Conservation (phyloP, 805 yeast species). For the Saccharomycopsis babjevae region DNA sequence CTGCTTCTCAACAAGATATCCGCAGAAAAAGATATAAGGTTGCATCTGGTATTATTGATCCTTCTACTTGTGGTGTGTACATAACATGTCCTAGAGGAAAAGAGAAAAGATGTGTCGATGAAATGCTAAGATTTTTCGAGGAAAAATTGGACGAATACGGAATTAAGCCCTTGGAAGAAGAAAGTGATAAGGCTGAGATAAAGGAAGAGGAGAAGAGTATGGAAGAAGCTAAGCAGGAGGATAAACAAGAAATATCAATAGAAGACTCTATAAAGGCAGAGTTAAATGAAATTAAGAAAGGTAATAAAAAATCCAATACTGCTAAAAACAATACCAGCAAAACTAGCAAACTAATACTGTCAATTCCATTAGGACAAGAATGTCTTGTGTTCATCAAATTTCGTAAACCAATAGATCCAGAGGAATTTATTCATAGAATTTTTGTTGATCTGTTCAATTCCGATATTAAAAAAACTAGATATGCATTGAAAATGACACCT, state of each 20-base stretch:
- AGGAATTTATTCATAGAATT: constrained; percentile 49
- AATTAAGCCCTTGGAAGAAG: constrained; percentile 24
- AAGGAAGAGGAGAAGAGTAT: constrained; percentile 12
- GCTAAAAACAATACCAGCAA: constrained; percentile 30
- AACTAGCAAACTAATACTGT: constrained; percentile 39
- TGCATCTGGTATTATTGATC: constrained; percentile 53
- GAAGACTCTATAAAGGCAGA: constrained; percentile 73
- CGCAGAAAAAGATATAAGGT: constrained; percentile 31
- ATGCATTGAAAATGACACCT: constrained; percentile 73
- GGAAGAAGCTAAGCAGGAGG: constrained; percentile 18
- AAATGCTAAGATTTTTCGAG: constrained; percentile 47
- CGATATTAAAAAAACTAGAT: constrained; percentile 51
- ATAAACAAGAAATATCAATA: constrained; percentile 40
- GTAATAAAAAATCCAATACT: constrained; percentile 28
- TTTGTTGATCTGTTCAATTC: constrained; percentile 50
- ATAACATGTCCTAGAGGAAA: constrained; percentile 80
- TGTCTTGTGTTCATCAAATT: constrained; percentile 81
- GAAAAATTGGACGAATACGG: constrained; percentile 43
- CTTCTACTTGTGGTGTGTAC: constrained; percentile 78
- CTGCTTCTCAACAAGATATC: neutral
- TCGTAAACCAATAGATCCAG: constrained; percentile 72
- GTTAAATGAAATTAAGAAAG: constrained; percentile 44
- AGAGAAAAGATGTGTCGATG: constrained; percentile 71
- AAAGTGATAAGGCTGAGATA: constrained; percentile 19
- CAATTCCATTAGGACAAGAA: constrained; percentile 63